Base-by-base conservation (phyloP, 352 stramenopile genomes). In the Globisporangium solare region DNA sequence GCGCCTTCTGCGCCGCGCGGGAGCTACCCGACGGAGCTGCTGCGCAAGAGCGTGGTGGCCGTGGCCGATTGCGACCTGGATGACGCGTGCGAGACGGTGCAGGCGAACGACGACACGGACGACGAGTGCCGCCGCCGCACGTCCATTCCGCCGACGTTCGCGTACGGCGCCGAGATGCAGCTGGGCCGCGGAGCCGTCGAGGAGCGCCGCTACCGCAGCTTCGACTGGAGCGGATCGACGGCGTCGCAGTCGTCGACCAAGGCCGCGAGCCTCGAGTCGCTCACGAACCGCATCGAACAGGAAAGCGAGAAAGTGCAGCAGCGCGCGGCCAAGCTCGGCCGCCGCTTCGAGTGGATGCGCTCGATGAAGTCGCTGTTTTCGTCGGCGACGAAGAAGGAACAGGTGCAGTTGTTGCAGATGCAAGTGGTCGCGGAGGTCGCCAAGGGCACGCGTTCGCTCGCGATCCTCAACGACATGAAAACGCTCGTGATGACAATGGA, bases 391-490 rank as follows among this genome's bases (percentile, higher is more conserved):
- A 65, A 72, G 18, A 74, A 79, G 41, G 70, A 88, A 35, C 77
- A 84, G 48, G 68, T 90, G 11, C 62, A 71, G 51, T 54, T 90
- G 37, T 64, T 86, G 17, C 80, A 83, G 58, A 86, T 90, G 74
- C 76, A 88, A 54, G 64, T 90, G 2, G 72, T 86, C 31, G 80
- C 80, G n/a, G 73, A 85, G 27, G 73, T 86, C 20, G 78, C 80
- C 35, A 76, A 72, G 37, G 59, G 68, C 56, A 81, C 83, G 57
- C 80, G 80, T 0, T 88, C 78, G 49, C 61, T 90, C n/a, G 71
- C 63, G 27, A 61, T 81, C 41, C 51, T 81, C 7, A 64, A 70
- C 51, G 70, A 81, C 51, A 67, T 68, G 56, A 66, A 66, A 40
- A 71, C 66, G 64, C 53, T 81, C 13, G 47, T 84, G 53, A 60